Evolutionary conservation across 2,329 filamentous ascomycete genomes (phyloP), one percentile per base, ranked within the genome.

Genomic region (Myriosclerotinia curreyana): DNA sequence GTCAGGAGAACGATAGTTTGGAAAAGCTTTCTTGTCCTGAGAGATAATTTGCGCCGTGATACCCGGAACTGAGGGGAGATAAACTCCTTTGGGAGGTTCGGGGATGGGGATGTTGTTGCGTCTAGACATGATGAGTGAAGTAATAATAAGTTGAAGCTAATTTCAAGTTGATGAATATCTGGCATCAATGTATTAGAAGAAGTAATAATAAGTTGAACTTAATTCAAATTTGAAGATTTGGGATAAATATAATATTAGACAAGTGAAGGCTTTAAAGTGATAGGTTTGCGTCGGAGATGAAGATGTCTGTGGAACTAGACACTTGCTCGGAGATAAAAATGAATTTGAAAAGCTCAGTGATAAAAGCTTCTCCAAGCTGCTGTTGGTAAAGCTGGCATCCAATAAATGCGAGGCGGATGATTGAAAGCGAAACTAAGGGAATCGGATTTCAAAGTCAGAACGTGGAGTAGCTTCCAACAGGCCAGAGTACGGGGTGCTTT

Each of bases 1-100:
- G 9, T 46, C 54, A 11, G 17, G 54, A 46, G 44, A 22, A n/a
- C 15, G 3, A n/a, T 50, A 20, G 44, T 17, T 60, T 14, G 56
- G 42, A 17, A 60, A 60, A 2, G 56, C 44, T 48, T 46, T n/a
- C 3, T 46, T 15, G 11, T 46, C 20, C 17, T 31, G 22, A 22
- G 48, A 49, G n/a, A 60, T 22, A 6, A 60, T 40, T 51, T 60
- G 46, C 7, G 48, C 58, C 9, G 44, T 50, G 34, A 60, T 50
- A 5, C 58, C 58, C 6, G 58, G 58, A 15, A 52, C 46, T 25
- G 36, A 40, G 1, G 42, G 8, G 38, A n/a, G 6, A 7, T 55
- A n/a, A 12, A 55, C n/a, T 28, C 52, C 52, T 22, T 42, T 40
- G 22, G 48, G n/a, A n/a, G 22, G 28, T 11, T 44, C 25, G 5